A percentile compares a stretch with the other conserved stretches of the same genome.
Evolutionary conservation across 345 rosid genomes (phyloP).

Genomic region (Pugionium dolabratum): DNA sequence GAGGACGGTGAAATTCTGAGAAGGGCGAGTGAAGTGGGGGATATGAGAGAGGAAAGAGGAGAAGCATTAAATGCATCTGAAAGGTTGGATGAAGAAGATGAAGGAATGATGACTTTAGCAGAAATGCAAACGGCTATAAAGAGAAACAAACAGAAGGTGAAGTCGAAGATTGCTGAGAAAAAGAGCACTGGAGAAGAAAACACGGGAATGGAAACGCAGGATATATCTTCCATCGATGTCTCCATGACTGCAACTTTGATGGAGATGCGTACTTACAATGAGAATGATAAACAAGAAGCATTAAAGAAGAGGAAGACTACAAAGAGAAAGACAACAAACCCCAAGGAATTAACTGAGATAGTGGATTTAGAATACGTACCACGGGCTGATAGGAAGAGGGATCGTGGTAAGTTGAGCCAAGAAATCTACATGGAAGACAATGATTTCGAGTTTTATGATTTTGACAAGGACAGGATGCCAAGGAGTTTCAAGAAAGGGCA

Average conservation of each 20-base stretch:
- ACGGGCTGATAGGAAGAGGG: conserved; percentile 36
- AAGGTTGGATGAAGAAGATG: conserved; percentile 46
- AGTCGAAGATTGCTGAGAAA: conserved; percentile 39
- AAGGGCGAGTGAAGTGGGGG: conserved; percentile 33
- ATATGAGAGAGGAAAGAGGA: conserved; percentile 46
- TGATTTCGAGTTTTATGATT: conserved; percentile 62
- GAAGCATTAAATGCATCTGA: conserved; percentile 42
- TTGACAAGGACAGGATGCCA: conserved; percentile 60
- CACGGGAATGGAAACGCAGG: conserved; percentile 31
- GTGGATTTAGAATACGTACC: conserved; percentile 35
- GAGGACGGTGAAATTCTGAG: conserved; percentile 38
- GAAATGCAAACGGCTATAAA: conserved; percentile 62
- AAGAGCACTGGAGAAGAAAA: conserved; percentile 25
- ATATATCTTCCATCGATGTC: conserved; percentile 15
- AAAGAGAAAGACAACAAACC: conserved; percentile 24
- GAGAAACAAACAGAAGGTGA: conserved; percentile 46
- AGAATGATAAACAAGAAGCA: conserved; percentile 21
- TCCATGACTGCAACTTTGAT: conserved; percentile 37
- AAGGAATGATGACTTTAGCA: conserved; percentile 74
- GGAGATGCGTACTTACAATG: conserved; percentile 32
- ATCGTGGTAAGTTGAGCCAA: conserved; percentile 27
- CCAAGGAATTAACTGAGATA: conserved; percentile 33
- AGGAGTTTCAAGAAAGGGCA: conserved; percentile 79
- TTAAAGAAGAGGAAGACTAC: conserved; percentile 20
- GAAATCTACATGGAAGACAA: conserved; percentile 44